Percentiles rank a stretch among this genome's conserved stretches.
Evolutionary conservation across 2,329 filamentous ascomycete species (phyloP).

Genomic region (Botrytis pseudocinerea): DNA sequence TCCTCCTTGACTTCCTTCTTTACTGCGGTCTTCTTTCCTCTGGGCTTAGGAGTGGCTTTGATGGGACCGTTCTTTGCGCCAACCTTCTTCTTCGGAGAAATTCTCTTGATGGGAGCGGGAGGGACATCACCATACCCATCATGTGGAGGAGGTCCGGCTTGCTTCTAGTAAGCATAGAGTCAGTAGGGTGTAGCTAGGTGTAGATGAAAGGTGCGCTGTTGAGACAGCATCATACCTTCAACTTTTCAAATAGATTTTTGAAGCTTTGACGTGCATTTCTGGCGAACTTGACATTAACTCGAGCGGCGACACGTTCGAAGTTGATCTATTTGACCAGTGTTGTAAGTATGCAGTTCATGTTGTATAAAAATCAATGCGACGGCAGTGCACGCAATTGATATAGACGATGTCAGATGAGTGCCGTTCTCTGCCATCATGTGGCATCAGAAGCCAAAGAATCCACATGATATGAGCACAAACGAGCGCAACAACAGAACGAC

Average conservation of each 20-base stretch:
- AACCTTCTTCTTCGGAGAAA: slow-evolving; percentile 4
- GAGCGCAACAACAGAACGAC: too few species aligned
- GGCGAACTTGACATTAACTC: slow-evolving; percentile 45
- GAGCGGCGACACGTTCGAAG: slow-evolving; percentile 44
- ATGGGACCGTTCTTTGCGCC: neutral
- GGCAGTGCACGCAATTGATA: neutral
- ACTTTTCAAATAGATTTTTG: slow-evolving; percentile 33
- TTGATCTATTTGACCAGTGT: slow-evolving; percentile 38
- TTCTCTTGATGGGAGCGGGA: neutral
- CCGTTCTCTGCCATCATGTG: too few species aligned
- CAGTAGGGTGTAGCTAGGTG: neutral
- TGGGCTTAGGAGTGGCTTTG: neutral
- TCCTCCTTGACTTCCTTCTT: slow-evolving; percentile 2
- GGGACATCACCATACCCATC: neutral
- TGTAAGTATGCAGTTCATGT: neutral
- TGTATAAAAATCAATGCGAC: neutral
- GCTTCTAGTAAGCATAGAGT: neutral
- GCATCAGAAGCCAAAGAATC: neutral
- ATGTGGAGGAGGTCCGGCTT: slow-evolving; percentile 4
- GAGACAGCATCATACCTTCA: slow-evolving; percentile 19
- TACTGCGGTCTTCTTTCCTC: neutral
- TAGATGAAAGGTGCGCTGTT: fast-evolving
- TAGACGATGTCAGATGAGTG: neutral
- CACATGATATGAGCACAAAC: neutral
- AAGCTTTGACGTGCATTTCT: slow-evolving; percentile 42